These are phyloP conservation scores for Hortaea sp. DNA, from an alignment of 2,329 filamentous ascomycete species.

Conservation along the genomic window DNA sequence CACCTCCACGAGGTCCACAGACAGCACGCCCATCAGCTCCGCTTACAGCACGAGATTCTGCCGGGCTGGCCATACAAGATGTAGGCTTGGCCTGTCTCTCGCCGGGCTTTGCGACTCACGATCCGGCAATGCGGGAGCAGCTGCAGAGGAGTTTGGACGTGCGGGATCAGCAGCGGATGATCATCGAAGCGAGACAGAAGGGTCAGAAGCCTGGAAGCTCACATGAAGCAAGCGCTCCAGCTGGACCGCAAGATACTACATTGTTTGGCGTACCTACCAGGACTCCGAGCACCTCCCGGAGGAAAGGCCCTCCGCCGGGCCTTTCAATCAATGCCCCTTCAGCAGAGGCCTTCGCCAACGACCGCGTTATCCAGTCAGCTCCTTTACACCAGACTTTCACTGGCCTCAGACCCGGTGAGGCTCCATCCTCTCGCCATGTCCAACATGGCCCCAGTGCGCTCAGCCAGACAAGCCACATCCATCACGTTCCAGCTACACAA, in stretches of 20 bases:
- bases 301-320: slow-evolving; percentile 72
- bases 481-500: slow-evolving; percentile 78
- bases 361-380: slow-evolving; percentile 93
- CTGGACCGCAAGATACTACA: slow-evolving; percentile 28
- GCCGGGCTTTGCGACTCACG: slow-evolving; percentile 89
- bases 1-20: slow-evolving; percentile 30
- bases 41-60: slow-evolving; percentile 64
- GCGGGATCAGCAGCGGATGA: slow-evolving; percentile 82
- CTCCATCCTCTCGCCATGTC: slow-evolving; percentile 25
- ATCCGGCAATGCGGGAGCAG: slow-evolving; percentile 94
- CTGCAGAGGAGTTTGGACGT: slow-evolving; percentile 89
- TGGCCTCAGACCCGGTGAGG: slow-evolving; percentile 62
- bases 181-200: slow-evolving; percentile 89
- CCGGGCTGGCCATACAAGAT: slow-evolving; percentile 72
- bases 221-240: slow-evolving; percentile 19
- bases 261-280: slow-evolving; percentile 43
- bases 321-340: slow-evolving; percentile 92
- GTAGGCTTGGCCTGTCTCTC: slow-evolving; percentile 90
- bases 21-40: slow-evolving; percentile 53
- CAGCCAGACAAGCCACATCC: slow-evolving; percentile 77
- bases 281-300: slow-evolving; percentile 62
- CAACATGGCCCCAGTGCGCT: slow-evolving; percentile 76
- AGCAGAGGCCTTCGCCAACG: slow-evolving; percentile 82
- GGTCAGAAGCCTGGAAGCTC: slow-evolving; percentile 52
- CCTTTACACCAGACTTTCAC: slow-evolving; percentile 93